Base-by-base conservation (phyloP, 2,329 filamentous ascomycete genomes). In the Metarhizium anisopliae region DNA sequence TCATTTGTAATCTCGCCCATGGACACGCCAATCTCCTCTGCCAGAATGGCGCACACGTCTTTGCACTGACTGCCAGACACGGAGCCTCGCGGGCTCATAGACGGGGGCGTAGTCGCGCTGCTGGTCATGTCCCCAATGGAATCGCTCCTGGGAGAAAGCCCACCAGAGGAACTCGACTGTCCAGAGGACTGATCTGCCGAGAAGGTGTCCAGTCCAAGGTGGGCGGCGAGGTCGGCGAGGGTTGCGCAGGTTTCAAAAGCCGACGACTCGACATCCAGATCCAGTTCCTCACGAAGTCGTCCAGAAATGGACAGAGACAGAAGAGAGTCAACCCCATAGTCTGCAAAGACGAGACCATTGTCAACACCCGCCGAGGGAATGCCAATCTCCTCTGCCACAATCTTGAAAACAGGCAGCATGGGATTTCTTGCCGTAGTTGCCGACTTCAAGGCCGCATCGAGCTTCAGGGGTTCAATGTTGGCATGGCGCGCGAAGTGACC, bases 31-130 rank as follows among this genome's bases (percentile, higher is more conserved):
- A 40, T 40, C 14, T 16, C 11, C 51, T 55, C 55, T 20, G 52
- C 55, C 10, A 57, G 20, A 14, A 57, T 57, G 13, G 50, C 52
- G 3, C 36, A 45, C 16, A 55, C 29, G 16, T 51, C 43, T 45
- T 55, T 55, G 10, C 32, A 47, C 13, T 51, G 18, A 5, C 20
- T 38, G 18, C 30, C n/a, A 47, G 50, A 53, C 36, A 53, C 2
- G 16, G 45, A 49, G 14, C 50, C 38, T 7, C 18, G 47, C 16
- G 36, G 20, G 20, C 55, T 55, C n/a, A 35, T 20, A 35, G 55
- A 25, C 4, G 55, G 51, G 14, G 52, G 49, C 4, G 38, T 40
- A 16, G 38, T 16, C 14, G 3, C 14, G 14, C 13, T 16, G 38
- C 38, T 40, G 3, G 10, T 40, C 3, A 40, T 40, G 0, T 5